These are phyloP conservation scores for Neopestalotiopsis rosae DNA, from an alignment of 2,329 filamentous ascomycete species.

Conservation along the genomic window DNA sequence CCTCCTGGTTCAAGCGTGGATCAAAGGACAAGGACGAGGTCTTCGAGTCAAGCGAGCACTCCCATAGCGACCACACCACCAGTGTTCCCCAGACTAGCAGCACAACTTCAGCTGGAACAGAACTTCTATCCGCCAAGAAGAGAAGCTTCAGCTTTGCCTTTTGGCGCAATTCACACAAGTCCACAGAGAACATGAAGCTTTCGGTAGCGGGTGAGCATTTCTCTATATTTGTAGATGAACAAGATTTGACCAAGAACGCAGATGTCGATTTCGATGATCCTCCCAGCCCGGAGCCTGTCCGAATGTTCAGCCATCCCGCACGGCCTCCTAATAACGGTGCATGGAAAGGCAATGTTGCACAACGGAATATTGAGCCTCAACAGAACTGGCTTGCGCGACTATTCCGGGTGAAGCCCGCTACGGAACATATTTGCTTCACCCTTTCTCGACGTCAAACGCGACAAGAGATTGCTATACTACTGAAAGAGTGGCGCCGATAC, in stretches of 20 bases:
- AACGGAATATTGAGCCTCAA: slow-evolving; percentile 66
- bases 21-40: slow-evolving; percentile 44
- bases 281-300: slow-evolving; percentile 29
- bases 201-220: slow-evolving; percentile 48
- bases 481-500: slow-evolving; percentile 81
- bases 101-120: slow-evolving; percentile 27
- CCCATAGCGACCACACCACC: slow-evolving; percentile 24
- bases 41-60: slow-evolving; percentile 20
- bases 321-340: slow-evolving; percentile 26
- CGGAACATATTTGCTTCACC: slow-evolving; percentile 75
- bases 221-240: background rate
- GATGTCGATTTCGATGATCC: slow-evolving; percentile 39
- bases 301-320: slow-evolving; percentile 26
- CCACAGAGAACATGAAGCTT: slow-evolving; percentile 43
- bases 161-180: slow-evolving; percentile 55
- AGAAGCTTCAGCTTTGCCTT: slow-evolving; percentile 58
- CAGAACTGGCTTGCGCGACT: slow-evolving; percentile 90
- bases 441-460: slow-evolving; percentile 75
- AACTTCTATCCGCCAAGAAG: slow-evolving; percentile 45
- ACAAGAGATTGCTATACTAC: slow-evolving; percentile 75
- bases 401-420: slow-evolving; percentile 86
- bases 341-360: slow-evolving; percentile 27
- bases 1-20: slow-evolving; percentile 57
- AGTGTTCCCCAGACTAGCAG: slow-evolving; percentile 27
- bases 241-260: slow-evolving; percentile 28